These are phyloP conservation scores for Aspergillus sp. DNA, from an alignment of 2,329 filamentous ascomycete genomes.

Conservation along the genomic window DNA sequence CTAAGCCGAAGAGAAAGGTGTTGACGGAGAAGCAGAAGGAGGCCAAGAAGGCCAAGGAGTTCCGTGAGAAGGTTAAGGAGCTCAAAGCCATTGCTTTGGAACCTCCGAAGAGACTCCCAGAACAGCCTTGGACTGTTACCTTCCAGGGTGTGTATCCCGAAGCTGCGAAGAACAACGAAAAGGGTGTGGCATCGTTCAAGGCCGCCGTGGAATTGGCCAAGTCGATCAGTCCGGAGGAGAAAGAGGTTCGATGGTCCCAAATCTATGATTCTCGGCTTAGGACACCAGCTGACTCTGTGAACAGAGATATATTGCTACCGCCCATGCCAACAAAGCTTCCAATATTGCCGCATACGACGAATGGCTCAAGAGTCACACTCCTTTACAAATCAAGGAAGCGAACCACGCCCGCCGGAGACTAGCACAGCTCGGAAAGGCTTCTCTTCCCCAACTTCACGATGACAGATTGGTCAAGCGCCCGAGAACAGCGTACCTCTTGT, in stretches of 20 bases:
- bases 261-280: background rate
- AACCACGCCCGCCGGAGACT: conserved; percentile 50
- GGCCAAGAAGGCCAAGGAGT: conserved; percentile 22
- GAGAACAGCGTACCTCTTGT: conserved; percentile 36
- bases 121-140: conserved; percentile 17
- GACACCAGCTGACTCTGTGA: conserved; percentile 5
- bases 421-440: conserved; percentile 14
- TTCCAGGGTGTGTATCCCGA: conserved; percentile 14
- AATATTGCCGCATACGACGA: conserved; percentile 41
- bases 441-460: conserved; percentile 41
- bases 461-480: conserved; percentile 46
- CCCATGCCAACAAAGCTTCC: conserved; percentile 40
- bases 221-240: conserved; percentile 12
- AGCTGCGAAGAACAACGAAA: conserved; percentile 1
- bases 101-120: conserved; percentile 29
- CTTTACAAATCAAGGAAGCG: conserved; percentile 52
- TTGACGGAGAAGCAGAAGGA: conserved; percentile 26
- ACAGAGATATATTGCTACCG: conserved; percentile 51
- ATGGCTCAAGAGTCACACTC: conserved; percentile 52
- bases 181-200: conserved; percentile 13
- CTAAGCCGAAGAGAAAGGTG: conserved; percentile 25
- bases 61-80: conserved; percentile 23
- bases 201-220: conserved; percentile 11
- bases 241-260: conserved; percentile 14
- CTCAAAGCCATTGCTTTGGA: conserved; percentile 28